phyloP scores from a whole-genome alignment of 805 yeast species.

The Wickerhamiella kurtzmanii region DNA sequence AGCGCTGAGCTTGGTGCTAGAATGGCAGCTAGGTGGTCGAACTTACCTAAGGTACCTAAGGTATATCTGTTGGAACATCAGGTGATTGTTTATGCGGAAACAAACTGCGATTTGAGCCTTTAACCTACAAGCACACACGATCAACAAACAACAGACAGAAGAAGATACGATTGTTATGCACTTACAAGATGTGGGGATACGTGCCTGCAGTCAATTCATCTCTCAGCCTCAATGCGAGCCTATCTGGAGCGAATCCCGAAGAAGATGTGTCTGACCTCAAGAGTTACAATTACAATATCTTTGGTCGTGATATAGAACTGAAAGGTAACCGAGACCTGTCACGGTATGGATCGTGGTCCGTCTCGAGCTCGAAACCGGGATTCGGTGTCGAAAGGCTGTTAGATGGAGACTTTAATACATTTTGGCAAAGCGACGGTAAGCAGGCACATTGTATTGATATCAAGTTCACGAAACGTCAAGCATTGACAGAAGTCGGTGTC shows the following conservation, averaged over 20 bases:
- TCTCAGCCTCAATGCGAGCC: not conserved
- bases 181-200: not conserved
- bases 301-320: not conserved
- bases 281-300: not conserved
- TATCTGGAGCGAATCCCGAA: not conserved
- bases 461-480: constrained; percentile 65
- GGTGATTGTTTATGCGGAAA: too few relatives aligned
- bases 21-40: too few relatives aligned
- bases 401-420: constrained; percentile 52
- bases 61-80: too few relatives aligned
- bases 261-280: not conserved
- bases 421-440: constrained; percentile 92
- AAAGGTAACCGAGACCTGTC: constrained; percentile 47
- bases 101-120: too few relatives aligned
- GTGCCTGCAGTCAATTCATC: not conserved
- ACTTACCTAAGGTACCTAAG: too few relatives aligned
- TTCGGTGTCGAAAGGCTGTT: constrained; percentile 59
- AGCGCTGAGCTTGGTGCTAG: too few relatives aligned
- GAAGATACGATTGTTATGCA: too few relatives aligned
- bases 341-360: constrained; percentile 69
- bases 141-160: too few relatives aligned
- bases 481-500: constrained; percentile 52
- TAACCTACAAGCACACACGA: too few relatives aligned
- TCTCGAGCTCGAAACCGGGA: constrained; percentile 63
- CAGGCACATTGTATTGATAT: constrained; percentile 76